phyloP scores from a whole-genome alignment of 23 red algal genomes.

The Chondrus crispus region DNA sequence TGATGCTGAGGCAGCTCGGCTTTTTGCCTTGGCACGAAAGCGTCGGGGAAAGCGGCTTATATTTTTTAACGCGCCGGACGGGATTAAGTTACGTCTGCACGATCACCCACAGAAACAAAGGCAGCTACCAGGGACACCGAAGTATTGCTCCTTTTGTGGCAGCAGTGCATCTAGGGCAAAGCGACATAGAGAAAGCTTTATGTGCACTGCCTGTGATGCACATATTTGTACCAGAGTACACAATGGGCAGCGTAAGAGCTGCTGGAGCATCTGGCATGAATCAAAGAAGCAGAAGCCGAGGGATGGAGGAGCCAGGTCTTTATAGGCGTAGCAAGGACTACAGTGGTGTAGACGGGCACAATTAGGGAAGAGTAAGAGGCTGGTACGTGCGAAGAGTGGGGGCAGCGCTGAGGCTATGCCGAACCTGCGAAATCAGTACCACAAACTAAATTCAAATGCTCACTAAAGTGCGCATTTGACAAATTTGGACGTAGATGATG shows the following conservation, averaged over 20 bases:
- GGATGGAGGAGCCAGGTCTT: too few species aligned
- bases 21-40: background rate
- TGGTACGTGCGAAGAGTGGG: too few species aligned
- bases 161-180: background rate
- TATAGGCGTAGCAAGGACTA: too few species aligned
- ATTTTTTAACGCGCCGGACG: background rate
- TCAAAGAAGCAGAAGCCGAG: too few species aligned
- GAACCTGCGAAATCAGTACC: too few species aligned
- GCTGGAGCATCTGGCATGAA: background rate
- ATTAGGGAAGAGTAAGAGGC: too few species aligned
- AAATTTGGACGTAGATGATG: too few species aligned
- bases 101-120: background rate
- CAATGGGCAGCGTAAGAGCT: background rate
- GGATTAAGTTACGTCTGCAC: background rate
- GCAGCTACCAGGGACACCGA: background rate
- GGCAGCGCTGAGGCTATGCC: too few species aligned
- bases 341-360: too few species aligned
- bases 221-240: background rate
- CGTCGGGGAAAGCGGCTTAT: background rate
- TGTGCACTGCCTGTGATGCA: background rate
- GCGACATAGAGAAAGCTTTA: background rate
- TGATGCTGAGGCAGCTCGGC: background rate
- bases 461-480: too few species aligned
- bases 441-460: too few species aligned
- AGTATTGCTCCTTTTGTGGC: background rate